A percentile compares a stretch with the other conserved stretches of the same genome.
Conservation (phyloP, 495 filamentous ascomycete genomes). For the Echria macrotheca region DNA sequence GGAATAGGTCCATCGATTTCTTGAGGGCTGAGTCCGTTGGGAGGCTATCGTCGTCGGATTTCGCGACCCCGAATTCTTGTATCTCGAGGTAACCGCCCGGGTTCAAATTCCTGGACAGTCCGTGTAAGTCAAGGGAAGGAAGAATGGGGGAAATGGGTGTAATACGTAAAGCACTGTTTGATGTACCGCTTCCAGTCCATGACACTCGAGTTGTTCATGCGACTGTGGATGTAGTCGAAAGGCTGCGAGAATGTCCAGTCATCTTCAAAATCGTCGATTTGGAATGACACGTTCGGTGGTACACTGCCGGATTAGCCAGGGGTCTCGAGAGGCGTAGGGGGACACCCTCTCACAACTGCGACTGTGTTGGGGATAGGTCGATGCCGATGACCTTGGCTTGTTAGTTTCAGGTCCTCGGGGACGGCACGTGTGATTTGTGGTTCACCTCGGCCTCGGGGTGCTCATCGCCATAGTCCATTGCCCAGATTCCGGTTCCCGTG, state of each 20-base stretch:
- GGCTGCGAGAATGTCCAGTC: neutral
- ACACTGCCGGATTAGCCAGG: neutral
- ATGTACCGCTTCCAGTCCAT: neutral
- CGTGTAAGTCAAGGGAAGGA: neutral
- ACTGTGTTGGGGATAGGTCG: neutral
- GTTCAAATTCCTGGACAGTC: neutral
- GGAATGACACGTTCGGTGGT: slow-evolving; percentile 3
- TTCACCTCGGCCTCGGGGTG: neutral
- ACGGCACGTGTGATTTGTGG: too few species aligned
- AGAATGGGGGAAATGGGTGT: neutral
- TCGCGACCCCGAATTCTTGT: slow-evolving; percentile 6
- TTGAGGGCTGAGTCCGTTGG: neutral
- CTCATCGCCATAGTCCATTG: slow-evolving; percentile 3
- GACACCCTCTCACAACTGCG: neutral
- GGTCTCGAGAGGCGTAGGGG: neutral
- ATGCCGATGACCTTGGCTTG: neutral
- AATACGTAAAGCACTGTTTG: neutral
- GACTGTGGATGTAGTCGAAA: slow-evolving; percentile 7
- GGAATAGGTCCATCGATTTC: neutral
- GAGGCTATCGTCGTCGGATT: neutral
- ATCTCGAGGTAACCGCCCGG: slow-evolving; percentile 1
- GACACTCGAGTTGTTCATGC: slow-evolving; percentile 4
- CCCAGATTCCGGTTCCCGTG: slow-evolving; percentile 3
- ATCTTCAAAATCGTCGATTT: neutral
- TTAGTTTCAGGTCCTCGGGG: neutral